phyloP scores from a whole-genome alignment of 2,329 filamentous ascomycete species.

The Zasmidium citrigriseum region DNA sequence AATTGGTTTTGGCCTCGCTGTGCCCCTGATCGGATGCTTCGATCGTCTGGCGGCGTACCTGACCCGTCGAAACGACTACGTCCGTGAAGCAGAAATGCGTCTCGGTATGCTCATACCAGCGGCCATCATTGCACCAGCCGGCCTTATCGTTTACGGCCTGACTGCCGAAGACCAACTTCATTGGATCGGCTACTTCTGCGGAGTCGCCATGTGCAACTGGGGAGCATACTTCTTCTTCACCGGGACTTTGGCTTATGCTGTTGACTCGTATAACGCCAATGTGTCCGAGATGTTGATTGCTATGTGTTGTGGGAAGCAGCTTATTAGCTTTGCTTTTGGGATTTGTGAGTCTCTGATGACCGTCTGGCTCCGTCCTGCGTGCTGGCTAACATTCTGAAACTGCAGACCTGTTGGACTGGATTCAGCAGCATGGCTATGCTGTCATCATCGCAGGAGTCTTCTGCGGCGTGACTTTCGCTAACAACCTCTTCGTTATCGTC shows the following conservation, averaged over 20 bases:
- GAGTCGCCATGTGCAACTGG: slow-evolving; percentile 39
- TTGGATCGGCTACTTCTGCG: slow-evolving; percentile 42
- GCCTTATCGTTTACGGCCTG: slow-evolving; percentile 39
- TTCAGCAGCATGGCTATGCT: slow-evolving; percentile 34
- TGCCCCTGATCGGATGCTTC: slow-evolving; percentile 34
- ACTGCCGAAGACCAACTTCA: slow-evolving; percentile 36
- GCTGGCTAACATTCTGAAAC: background rate
- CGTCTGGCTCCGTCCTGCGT: no score
- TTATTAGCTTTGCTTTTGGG: slow-evolving; percentile 37
- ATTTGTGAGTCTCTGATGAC: slow-evolving; percentile 17
- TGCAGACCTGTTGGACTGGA: slow-evolving; percentile 37
- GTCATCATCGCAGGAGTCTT: slow-evolving; percentile 40
- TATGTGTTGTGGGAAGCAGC: slow-evolving; percentile 40
- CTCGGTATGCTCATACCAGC: slow-evolving; percentile 38
- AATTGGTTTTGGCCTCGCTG: slow-evolving; percentile 37
- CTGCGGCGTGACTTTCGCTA: slow-evolving; percentile 34
- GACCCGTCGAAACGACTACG: slow-evolving; percentile 28
- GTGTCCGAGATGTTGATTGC: slow-evolving; percentile 62
- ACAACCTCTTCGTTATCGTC: slow-evolving; percentile 36
- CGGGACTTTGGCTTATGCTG: slow-evolving; percentile 62
- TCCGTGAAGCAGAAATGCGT: slow-evolving; percentile 36
- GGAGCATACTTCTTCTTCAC: slow-evolving; percentile 32
- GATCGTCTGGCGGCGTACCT: slow-evolving; percentile 35
- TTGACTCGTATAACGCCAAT: slow-evolving; percentile 60
- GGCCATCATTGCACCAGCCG: slow-evolving; percentile 37